Base-by-base conservation (phyloP, 305 asterid genomes). In the Solanum hybrid region DNA sequence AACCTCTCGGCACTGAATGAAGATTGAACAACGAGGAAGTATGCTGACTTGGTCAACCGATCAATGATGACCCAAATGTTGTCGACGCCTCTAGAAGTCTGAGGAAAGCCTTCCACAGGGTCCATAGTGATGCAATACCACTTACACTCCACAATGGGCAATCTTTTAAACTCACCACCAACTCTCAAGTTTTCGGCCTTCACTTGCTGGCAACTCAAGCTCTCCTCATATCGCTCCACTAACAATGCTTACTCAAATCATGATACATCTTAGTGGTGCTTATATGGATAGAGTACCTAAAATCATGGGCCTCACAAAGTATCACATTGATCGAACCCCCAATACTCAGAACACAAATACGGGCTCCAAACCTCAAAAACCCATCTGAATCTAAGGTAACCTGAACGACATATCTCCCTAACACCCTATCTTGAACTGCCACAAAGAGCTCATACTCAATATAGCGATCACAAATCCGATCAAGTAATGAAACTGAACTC, bases 141-240 rank as follows among this genome's bases (percentile, higher is more conserved):
- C n/a, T 51, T 51, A 15, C n/a, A 51, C 68, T 51, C 9, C 68
- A 6, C 10, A 51, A 51, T 51, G 68, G 68, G n/a, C 3, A 17
- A 15, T 51, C 68, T 15, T 6, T 15, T 15, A 0, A 51, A 51
- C 68, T 5, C 68, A 51, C 68, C 68, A 51, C 68, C 3, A 51
- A 15, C 1, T 51, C 68, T 51, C 68, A 17, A 15, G 1, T 51
- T 15, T 15, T 15, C 0, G 68, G 4, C 68, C 10, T 51, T 51
- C 68, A 51, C 68, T 0, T 5, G 0, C 0, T 51, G 1, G n/a
- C 4, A 6, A 15, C 68, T 51, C n/a, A 51, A 15, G 0, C n/a
- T 51, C 68, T 51, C 68, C 0, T 51, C 4, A 51, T 51, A 15
- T 15, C 1, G 0, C 68, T 15, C 1, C 3, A 51, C 68, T 0